Evolutionary conservation across 1,139 yeast genomes (phyloP).

Genomic region (Meyerozyma carpophila): DNA sequence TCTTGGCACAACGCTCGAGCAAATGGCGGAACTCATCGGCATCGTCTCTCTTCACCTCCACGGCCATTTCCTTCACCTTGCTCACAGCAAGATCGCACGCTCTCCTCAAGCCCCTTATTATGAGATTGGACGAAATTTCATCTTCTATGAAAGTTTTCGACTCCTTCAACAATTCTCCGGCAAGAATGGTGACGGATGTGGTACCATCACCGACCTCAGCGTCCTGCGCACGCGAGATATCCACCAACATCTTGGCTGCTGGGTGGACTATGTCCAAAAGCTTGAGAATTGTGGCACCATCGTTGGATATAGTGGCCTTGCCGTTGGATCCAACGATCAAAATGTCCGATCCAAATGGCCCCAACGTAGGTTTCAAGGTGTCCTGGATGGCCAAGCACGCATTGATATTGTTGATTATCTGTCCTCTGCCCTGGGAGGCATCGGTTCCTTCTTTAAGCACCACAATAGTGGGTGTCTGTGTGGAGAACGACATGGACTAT

Average conservation of each 20-base stretch:
- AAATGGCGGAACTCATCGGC: constrained; percentile 62
- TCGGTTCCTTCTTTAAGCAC: constrained; percentile 98
- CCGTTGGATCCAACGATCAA: constrained; percentile 79
- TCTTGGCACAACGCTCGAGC: constrained; percentile 87
- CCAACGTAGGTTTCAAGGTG: constrained; percentile 88
- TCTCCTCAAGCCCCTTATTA: constrained; percentile 79
- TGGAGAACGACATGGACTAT: constrained; percentile 69
- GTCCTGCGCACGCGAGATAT: constrained; percentile 93
- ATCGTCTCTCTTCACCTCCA: constrained; percentile 50
- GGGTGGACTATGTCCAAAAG: constrained; percentile 95
- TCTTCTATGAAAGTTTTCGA: constrained; percentile 89
- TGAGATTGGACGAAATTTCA: constrained; percentile 87
- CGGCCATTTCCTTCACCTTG: constrained; percentile 69
- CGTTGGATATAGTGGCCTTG: constrained; percentile 91
- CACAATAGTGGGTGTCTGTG: constrained; percentile 94
- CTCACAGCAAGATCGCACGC: constrained; percentile 77
- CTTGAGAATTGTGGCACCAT: constrained; percentile 94
- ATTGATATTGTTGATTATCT: constrained; percentile 88
- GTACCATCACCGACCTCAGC: constrained; percentile 99
- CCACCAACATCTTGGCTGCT: constrained; percentile 93
- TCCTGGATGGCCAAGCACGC: constrained; percentile 98
- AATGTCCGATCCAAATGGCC: constrained; percentile 96
- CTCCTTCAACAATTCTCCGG: constrained; percentile 92
- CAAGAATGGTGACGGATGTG: constrained; percentile 88
- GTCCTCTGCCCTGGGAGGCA: constrained; percentile 93